Evolutionary conservation across 108 stramenopile species (phyloP).

Genomic region (Cyclostephanos tholiformis): DNA sequence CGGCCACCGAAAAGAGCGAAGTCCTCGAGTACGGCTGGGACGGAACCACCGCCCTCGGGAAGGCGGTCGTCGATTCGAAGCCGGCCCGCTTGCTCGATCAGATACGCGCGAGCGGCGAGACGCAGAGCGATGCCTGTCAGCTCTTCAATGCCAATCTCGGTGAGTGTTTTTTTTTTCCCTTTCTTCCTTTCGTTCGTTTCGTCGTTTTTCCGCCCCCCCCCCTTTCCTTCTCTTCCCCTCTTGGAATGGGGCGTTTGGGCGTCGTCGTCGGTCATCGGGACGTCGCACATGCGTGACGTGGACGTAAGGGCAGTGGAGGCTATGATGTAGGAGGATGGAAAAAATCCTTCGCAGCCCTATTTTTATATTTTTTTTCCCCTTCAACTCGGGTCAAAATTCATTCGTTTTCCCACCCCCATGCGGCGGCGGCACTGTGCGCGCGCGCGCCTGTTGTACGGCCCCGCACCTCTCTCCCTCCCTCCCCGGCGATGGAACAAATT

Average conservation of each 20-base stretch:
- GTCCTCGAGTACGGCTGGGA: constrained; percentile 82
- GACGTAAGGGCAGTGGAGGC: too few relatives aligned
- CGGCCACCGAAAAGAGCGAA: constrained; percentile 63
- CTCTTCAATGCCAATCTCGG: constrained; percentile 79
- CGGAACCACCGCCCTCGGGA: constrained; percentile 83
- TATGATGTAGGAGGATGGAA: too few relatives aligned
- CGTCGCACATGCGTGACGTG: too few relatives aligned
- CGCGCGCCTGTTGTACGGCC: too few relatives aligned
- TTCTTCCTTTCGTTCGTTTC: neutral
- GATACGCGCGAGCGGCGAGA: constrained; percentile 82
- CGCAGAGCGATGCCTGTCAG: constrained; percentile 77
- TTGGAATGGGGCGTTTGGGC: too few relatives aligned
- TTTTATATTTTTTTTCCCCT: too few relatives aligned
- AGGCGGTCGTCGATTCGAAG: constrained; percentile 73
- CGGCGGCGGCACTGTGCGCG: too few relatives aligned
- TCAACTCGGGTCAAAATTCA: too few relatives aligned
- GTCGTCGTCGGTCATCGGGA: neutral
- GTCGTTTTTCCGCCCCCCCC: neutral
- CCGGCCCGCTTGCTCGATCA: constrained; percentile 85
- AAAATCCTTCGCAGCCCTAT: too few relatives aligned
- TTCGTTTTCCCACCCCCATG: too few relatives aligned
- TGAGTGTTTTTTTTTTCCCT: constrained; percentile 24
- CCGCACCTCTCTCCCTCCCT: too few relatives aligned
- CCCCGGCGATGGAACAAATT: neutral
- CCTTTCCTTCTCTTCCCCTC: neutral